Evolutionary conservation across 179 eudicot species (phyloP).

Genomic region (Amaranthus tricolor): DNA sequence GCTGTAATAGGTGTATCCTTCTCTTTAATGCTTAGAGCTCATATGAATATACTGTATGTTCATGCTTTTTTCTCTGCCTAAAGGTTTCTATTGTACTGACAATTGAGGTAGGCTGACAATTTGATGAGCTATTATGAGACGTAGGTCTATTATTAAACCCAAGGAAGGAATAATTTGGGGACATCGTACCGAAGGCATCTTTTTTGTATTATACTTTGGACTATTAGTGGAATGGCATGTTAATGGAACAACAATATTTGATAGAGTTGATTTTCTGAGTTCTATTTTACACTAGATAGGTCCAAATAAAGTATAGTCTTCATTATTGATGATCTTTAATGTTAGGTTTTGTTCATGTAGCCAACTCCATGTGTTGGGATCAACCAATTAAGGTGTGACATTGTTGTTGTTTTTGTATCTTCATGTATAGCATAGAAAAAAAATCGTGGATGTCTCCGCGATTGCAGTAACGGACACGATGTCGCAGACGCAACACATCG

Average conservation of each 20-base stretch:
- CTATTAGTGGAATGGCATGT: background rate
- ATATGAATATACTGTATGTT: slow-evolving; percentile 11
- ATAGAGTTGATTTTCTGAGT: too few species aligned
- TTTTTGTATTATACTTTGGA: background rate
- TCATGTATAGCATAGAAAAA: too few species aligned
- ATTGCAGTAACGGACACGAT: too few species aligned
- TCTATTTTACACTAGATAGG: too few species aligned
- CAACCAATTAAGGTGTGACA: too few species aligned
- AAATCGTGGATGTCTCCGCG: too few species aligned
- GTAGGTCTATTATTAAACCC: background rate
- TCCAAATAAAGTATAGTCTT: too few species aligned
- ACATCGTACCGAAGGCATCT: background rate
- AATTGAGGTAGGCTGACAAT: background rate
- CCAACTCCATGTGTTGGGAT: too few species aligned
- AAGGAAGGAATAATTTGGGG: background rate
- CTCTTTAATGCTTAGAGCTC: background rate
- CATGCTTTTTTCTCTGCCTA: background rate
- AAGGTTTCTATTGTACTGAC: background rate
- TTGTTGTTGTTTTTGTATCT: too few species aligned
- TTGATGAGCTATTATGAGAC: background rate
- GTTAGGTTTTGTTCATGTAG: too few species aligned
- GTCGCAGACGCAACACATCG: too few species aligned
- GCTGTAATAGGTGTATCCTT: slow-evolving; percentile 99
- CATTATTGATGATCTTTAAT: too few species aligned
- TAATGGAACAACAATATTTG: background rate